These are phyloP conservation scores for Fusarium armeniacum DNA, from an alignment of 2,329 filamentous ascomycete genomes.

Conservation along the genomic window DNA sequence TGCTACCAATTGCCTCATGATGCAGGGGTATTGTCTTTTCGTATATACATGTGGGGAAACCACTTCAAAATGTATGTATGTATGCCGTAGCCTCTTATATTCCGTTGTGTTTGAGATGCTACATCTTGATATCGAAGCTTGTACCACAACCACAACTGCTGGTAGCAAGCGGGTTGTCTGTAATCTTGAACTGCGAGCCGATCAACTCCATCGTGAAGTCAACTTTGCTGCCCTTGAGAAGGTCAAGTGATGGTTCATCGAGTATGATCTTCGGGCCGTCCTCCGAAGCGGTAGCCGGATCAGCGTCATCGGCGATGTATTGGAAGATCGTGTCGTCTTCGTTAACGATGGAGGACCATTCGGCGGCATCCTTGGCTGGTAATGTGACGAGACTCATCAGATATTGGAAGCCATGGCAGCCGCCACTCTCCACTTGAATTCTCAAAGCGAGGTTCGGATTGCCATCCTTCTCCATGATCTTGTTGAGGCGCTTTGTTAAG, in stretches of 20 bases:
- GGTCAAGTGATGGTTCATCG: conserved; percentile 86
- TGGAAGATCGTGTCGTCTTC: conserved; percentile 93
- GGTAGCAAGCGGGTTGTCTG: conserved; percentile 90
- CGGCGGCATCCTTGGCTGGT: conserved; percentile 57
- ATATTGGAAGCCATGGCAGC: conserved; percentile 98
- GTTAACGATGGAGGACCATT: conserved; percentile 57
- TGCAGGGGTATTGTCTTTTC: conserved; percentile 38
- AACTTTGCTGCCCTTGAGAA: conserved; percentile 93
- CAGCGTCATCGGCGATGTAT: conserved; percentile 67
- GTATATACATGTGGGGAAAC: conserved; percentile 22
- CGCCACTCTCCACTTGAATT: conserved; percentile 91
- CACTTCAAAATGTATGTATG: conserved; percentile 28
- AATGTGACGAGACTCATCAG: conserved; percentile 86
- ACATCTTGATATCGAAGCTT: conserved; percentile 92
- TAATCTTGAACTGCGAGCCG: conserved; percentile 90
- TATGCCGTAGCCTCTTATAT: conserved; percentile 1
- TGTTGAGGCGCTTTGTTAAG: conserved; percentile 72
- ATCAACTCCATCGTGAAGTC: conserved; percentile 98
- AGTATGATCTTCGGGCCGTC: conserved; percentile 83
- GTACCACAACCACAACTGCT: conserved; percentile 98
- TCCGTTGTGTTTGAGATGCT: conserved; percentile 33
- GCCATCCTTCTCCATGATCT: conserved; percentile 78
- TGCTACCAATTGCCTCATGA: background rate
- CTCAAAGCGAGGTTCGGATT: conserved; percentile 90
- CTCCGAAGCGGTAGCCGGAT: conserved; percentile 48